A percentile compares a stretch with the other conserved stretches of the same genome.
Evolutionary conservation across 768 basidiomycete genomes (phyloP).

Genomic region (Epithele typhae): DNA sequence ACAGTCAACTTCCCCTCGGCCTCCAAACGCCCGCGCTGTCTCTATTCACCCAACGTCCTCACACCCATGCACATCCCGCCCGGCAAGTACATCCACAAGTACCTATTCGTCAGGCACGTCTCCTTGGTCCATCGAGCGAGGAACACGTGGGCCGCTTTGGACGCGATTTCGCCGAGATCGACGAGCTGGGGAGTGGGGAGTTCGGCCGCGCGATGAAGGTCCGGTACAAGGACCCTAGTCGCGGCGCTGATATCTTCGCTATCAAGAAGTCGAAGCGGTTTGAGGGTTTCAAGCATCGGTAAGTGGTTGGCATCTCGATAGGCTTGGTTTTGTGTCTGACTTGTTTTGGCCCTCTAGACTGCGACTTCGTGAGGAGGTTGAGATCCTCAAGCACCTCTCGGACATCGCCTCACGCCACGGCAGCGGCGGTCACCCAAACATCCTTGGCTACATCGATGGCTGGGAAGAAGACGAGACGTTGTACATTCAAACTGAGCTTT

Average conservation of each 20-base stretch:
- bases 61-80: conserved; percentile 16
- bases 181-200: conserved; percentile 84
- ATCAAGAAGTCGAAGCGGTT: conserved; percentile 94
- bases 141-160: conserved; percentile 68
- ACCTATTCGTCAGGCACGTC: conserved; percentile 5
- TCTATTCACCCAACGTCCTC: conserved; percentile 14
- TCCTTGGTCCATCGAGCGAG: conserved; percentile 31
- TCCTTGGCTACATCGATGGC: conserved; percentile 85
- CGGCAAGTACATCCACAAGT: conserved; percentile 10
- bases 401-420: conserved; percentile 24
- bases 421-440: conserved; percentile 62
- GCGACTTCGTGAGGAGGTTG: conserved; percentile 91
- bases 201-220: conserved; percentile 93
- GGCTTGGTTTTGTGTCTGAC: background rate
- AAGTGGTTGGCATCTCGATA: conserved; percentile 26
- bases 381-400: conserved; percentile 77
- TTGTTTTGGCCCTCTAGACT: conserved; percentile 48
- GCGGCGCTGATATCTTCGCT: conserved; percentile 53
- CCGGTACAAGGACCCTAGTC: conserved; percentile 44
- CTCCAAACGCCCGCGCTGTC: conserved; percentile 10
- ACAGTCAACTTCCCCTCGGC: conserved; percentile 3
- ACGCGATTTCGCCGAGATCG: conserved; percentile 73
- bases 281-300: conserved; percentile 90
- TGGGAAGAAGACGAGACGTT: conserved; percentile 92
- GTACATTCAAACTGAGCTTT: conserved; percentile 93